A percentile compares a stretch with the other conserved stretches of the same genome.
Conservation (phyloP, 805 yeast species). For the Metschnikowia cerradonensis region DNA sequence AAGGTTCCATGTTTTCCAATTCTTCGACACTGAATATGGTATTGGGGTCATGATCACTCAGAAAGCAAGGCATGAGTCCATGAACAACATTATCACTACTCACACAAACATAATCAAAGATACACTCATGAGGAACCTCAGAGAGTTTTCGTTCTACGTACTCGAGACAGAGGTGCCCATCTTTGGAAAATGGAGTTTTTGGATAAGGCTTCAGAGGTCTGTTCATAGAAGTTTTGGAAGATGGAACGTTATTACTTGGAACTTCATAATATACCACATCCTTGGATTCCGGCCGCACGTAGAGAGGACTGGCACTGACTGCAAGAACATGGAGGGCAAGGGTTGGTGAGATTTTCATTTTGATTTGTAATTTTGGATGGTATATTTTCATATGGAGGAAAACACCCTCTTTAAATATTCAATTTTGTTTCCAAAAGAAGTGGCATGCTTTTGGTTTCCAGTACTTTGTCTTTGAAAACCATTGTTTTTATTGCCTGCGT, state of each 20-base stretch:
- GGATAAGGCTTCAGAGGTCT: not conserved
- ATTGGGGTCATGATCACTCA: not conserved
- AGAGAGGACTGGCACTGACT: not conserved
- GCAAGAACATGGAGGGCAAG: not conserved
- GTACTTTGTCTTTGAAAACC: not conserved
- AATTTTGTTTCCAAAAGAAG: not conserved
- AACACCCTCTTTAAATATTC: not conserved
- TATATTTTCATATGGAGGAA: not conserved
- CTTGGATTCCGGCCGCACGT: not conserved
- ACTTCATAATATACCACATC: no score
- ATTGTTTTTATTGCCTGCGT: not conserved
- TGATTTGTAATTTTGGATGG: not conserved
- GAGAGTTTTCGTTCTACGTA: not conserved
- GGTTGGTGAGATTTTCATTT: not conserved
- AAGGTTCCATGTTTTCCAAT: not conserved
- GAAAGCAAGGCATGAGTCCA: not conserved
- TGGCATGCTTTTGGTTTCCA: no score
- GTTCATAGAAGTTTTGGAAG: not conserved
- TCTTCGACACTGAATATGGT: not conserved
- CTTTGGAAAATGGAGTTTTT: not conserved
- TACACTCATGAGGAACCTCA: not conserved
- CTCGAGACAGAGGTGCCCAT: not conserved
- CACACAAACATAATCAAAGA: not conserved
- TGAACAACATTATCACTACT: not conserved
- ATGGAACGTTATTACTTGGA: no score